Percentiles rank a stretch among this genome's conserved stretches.
These are phyloP conservation scores for Neurospora sp. DNA, from an alignment of 495 filamentous ascomycete genomes.

Conservation along the genomic window DNA sequence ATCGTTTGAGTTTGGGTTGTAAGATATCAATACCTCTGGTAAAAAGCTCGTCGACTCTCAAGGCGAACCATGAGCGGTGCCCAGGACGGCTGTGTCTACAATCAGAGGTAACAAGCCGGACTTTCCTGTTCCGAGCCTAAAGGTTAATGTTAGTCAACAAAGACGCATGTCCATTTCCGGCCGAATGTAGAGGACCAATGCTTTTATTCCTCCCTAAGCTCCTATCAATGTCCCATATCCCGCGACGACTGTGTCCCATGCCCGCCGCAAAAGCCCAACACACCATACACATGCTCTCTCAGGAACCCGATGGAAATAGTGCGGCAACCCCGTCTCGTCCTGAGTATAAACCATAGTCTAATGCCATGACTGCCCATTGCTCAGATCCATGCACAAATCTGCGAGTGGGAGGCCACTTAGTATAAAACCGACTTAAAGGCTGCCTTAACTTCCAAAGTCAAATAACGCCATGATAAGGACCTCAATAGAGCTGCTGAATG, in stretches of 20 bases:
- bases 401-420: background rate
- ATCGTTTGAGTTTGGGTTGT: background rate
- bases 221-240: background rate
- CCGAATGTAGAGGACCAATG: background rate
- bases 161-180: background rate
- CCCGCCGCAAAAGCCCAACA: background rate
- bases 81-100: background rate
- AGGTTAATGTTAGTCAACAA: background rate
- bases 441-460: background rate
- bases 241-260: background rate
- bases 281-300: background rate
- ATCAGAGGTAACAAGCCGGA: background rate
- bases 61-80: background rate
- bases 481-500: background rate
- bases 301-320: background rate
- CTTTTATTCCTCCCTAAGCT: background rate
- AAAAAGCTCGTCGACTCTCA: background rate
- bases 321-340: background rate
- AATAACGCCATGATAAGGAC: constrained; percentile 1
- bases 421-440: background rate
- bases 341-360: background rate
- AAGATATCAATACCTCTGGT: background rate
- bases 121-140: background rate
- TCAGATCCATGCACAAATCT: background rate
- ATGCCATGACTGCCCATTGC: background rate